Evolutionary conservation across 1,284 basidiomycete genomes (phyloP), one percentile per base, ranked within the genome.

Genomic region (Pseudozyma sp.): DNA sequence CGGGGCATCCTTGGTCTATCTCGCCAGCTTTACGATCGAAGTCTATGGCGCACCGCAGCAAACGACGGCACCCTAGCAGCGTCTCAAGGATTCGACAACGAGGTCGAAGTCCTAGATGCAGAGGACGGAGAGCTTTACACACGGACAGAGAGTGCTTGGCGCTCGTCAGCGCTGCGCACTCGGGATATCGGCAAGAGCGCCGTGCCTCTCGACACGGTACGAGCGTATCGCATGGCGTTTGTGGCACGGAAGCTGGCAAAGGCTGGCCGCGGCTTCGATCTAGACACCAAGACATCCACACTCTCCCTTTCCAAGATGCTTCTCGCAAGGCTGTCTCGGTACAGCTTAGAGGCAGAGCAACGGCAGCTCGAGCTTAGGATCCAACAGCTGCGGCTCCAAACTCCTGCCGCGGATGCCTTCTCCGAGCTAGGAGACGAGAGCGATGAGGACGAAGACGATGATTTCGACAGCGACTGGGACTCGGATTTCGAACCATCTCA

Each of bases 191-290:
- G 86, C 14, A 81, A 79, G 1, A 86, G 34, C 9, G 16, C 21
- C 1, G 6, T 43, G 86, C 59, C 82, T 93, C 16, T 96, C 18
- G 72, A 75, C 21, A 56, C 52, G 1, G 53, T 75, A 21, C 59
- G 72, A 1, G 36, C 92, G 91, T 89, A 90, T 55, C 88, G 96
- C 39, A 87, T 94, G 16, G 88, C 90, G 0, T 90, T 93, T 65
- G 89, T 90, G 34, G 91, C 90, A 0, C 89, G 92, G 7, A 89
- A 89, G 51, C 86, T 98, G 60, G 89, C 90, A 3, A 89, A 89
- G 55, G 86, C 89, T 38, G 91, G 95, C 9, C 90, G 92, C 45
- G 95, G 95, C 0, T 90, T 97, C 77, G 88, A 87, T 25, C 90
- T 91, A 87, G 88, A 88, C 21, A 18, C 57, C 60, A 50, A 73